A percentile compares a stretch with the other conserved stretches of the same genome.
phyloP scores from a whole-genome alignment of 2,329 filamentous ascomycete species.

The Fusarium torreyae region DNA sequence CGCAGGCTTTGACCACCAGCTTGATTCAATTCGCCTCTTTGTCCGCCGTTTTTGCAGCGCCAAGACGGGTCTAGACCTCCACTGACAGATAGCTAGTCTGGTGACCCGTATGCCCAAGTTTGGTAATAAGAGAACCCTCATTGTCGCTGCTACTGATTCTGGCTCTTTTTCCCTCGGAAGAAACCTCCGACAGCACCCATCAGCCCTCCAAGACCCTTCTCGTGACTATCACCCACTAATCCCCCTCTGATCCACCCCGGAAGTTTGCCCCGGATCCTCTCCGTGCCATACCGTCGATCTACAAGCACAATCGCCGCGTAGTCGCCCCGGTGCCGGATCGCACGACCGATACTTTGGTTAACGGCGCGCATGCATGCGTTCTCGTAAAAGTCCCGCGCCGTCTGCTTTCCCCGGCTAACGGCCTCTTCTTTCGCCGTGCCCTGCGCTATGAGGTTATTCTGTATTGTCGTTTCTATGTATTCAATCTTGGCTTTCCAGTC shows the following conservation, averaged over 20 bases:
- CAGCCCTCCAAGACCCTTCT: slow-evolving; percentile 68
- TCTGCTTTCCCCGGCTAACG: slow-evolving; percentile 61
- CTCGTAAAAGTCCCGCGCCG: slow-evolving; percentile 87
- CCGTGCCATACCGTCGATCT: slow-evolving; percentile 83
- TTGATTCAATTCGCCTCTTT: slow-evolving; percentile 32
- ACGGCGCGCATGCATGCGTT: slow-evolving; percentile 97
- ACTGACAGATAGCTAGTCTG: slow-evolving; percentile 18
- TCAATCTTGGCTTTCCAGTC: slow-evolving; percentile 95
- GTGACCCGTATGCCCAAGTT: slow-evolving; percentile 18
- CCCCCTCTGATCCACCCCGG: slow-evolving; percentile 90
- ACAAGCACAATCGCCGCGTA: slow-evolving; percentile 92
- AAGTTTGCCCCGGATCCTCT: slow-evolving; percentile 82
- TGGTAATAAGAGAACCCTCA: slow-evolving; percentile 1
- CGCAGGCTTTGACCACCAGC: background rate
- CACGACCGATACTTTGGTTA: slow-evolving; percentile 95
- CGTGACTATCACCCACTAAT: slow-evolving; percentile 66
- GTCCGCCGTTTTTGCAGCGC: slow-evolving; percentile 19
- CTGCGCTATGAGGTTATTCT: slow-evolving; percentile 54
- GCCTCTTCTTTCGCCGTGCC: slow-evolving; percentile 49
- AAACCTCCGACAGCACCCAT: slow-evolving; percentile 72
- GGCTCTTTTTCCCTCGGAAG: slow-evolving; percentile 66
- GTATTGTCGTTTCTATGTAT: slow-evolving; percentile 79
- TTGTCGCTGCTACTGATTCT: slow-evolving; percentile 2
- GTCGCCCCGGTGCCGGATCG: slow-evolving; percentile 88
- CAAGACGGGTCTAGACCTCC: slow-evolving; percentile 42